These are phyloP conservation scores for Alisma plantagoaquatica DNA, from an alignment of 106 monocot genomes.

Conservation along the genomic window DNA sequence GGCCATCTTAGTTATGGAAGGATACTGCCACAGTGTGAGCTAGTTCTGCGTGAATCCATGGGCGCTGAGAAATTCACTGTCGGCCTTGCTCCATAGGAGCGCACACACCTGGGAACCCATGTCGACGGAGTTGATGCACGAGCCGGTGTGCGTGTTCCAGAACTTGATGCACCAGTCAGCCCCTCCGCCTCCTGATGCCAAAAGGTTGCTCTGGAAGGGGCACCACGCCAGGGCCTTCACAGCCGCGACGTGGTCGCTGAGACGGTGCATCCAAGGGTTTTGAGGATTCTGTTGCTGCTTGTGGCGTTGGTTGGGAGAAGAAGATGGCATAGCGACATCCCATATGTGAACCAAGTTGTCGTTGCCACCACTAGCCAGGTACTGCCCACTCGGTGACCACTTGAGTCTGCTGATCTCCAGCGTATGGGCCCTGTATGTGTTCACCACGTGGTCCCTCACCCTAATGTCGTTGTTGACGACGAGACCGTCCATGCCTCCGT, in stretches of 20 bases:
- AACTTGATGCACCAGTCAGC: conserved; percentile 16
- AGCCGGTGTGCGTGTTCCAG: conserved; percentile 21
- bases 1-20: conserved; percentile 21
- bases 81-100: conserved; percentile 17
- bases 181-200: conserved; percentile 16
- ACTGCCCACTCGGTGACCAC: conserved; percentile 7
- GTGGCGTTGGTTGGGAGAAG: neutral
- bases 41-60: conserved; percentile 23
- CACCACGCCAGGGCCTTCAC: conserved; percentile 14
- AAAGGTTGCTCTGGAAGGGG: conserved; percentile 15
- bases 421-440: conserved; percentile 8
- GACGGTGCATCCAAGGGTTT: conserved; percentile 9
- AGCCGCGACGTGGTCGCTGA: conserved; percentile 9
- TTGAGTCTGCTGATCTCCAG: conserved; percentile 10
- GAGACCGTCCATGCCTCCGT: conserved; percentile 9
- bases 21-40: conserved; percentile 18
- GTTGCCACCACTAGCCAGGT: conserved; percentile 10
- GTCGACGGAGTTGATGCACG: conserved; percentile 18
- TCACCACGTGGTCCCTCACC: conserved; percentile 3
- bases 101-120: conserved; percentile 19
- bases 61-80: conserved; percentile 17
- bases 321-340: conserved; percentile 10
- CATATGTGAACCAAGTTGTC: conserved; percentile 16
- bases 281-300: too few species aligned
- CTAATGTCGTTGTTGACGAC: conserved; percentile 9